These are phyloP conservation scores for Zymoseptoria passerinii DNA, from an alignment of 2,329 filamentous ascomycete genomes.

Conservation along the genomic window DNA sequence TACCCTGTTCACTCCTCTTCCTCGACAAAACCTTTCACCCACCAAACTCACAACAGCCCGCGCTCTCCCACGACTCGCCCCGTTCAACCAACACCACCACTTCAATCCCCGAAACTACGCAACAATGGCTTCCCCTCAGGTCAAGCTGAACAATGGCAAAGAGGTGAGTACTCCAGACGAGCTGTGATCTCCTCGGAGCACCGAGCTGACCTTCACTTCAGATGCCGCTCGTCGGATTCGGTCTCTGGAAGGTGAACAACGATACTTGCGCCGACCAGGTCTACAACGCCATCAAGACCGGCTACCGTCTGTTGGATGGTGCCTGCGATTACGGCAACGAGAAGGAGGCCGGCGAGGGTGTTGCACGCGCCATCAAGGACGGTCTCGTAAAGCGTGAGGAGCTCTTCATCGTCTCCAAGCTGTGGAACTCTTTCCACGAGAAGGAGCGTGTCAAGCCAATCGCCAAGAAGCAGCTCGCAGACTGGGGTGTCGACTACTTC, in stretches of 20 bases:
- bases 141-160: conserved; percentile 33
- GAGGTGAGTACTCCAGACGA: conserved; percentile 17
- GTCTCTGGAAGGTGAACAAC: conserved; percentile 77
- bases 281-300: conserved; percentile 61
- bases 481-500: conserved; percentile 83
- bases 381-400: conserved; percentile 75
- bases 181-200: not conserved
- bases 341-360: conserved; percentile 65
- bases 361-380: conserved; percentile 71
- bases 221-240: conserved; percentile 70
- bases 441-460: conserved; percentile 68
- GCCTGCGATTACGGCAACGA: conserved; percentile 75
- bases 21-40: conserved; percentile 1
- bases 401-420: conserved; percentile 86
- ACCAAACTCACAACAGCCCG: not conserved
- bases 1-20: conserved; percentile 7
- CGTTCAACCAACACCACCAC: conserved; percentile 1
- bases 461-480: conserved; percentile 64
- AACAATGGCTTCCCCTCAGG: conserved; percentile 24
- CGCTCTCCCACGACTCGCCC: conserved; percentile 3
- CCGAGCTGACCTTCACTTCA: conserved; percentile 23
- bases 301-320: conserved; percentile 54
- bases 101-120: conserved; percentile 16
- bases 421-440: conserved; percentile 90
- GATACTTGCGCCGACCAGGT: conserved; percentile 64